These are phyloP conservation scores for Rhizopogon rudus DNA, from an alignment of 768 basidiomycete species.

Conservation along the genomic window DNA sequence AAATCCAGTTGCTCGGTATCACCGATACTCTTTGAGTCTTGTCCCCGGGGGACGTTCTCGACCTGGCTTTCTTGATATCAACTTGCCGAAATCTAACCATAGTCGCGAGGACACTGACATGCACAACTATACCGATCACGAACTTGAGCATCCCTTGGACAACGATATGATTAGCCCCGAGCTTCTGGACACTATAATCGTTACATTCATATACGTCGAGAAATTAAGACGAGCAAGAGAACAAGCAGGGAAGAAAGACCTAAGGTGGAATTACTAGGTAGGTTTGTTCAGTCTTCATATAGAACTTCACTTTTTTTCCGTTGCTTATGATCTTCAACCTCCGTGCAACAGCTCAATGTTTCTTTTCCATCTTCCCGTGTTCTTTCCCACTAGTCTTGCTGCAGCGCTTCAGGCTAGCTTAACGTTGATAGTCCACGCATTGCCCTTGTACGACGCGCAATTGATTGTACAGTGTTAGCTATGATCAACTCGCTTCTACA, in stretches of 20 bases:
- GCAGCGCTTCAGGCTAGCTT: too few species aligned
- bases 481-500: conserved; percentile 4
- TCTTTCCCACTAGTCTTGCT: background rate
- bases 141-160: background rate
- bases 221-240: conserved; percentile 5
- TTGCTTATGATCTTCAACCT: background rate
- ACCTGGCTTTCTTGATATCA: conserved; percentile 3
- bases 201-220: conserved; percentile 4
- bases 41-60: background rate
- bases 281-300: background rate
- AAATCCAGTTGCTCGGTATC: background rate
- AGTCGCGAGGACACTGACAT: background rate
- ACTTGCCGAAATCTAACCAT: background rate
- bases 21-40: background rate
- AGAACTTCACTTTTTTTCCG: background rate
- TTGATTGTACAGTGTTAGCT: background rate
- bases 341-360: background rate
- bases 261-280: background rate
- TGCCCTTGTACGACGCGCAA: too few species aligned
- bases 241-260: background rate
- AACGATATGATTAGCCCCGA: background rate
- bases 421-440: too few species aligned
- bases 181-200: conserved; percentile 3
- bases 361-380: background rate
- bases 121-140: background rate